phyloP scores from a whole-genome alignment of 192 early-diverging fungal species.

The Phlyctochytrium planicorne region DNA sequence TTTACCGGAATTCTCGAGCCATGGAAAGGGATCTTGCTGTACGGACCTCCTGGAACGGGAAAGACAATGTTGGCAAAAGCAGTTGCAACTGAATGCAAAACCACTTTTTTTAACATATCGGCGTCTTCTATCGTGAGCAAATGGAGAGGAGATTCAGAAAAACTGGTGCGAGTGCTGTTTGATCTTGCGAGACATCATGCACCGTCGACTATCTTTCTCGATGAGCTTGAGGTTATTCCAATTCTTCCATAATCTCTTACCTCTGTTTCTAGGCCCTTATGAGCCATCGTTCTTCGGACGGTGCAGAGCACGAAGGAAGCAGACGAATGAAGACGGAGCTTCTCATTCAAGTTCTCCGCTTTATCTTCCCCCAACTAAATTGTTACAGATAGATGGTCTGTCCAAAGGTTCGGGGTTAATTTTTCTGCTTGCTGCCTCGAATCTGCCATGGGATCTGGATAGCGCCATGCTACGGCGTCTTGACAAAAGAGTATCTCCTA shows the following conservation, averaged over 20 bases:
- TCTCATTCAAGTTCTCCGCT: slow-evolving; percentile 40
- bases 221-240: slow-evolving; percentile 48
- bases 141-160: slow-evolving; percentile 59
- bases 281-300: slow-evolving; percentile 50
- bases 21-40: slow-evolving; percentile 59
- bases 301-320: slow-evolving; percentile 54
- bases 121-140: slow-evolving; percentile 56
- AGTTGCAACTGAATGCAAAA: slow-evolving; percentile 59
- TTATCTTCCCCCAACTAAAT: too few relatives aligned
- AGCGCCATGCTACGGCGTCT: slow-evolving; percentile 53
- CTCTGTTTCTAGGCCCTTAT: slow-evolving; percentile 40
- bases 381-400: slow-evolving; percentile 52
- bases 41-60: slow-evolving; percentile 57
- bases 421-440: slow-evolving; percentile 54
- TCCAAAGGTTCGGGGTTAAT: slow-evolving; percentile 45
- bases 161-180: slow-evolving; percentile 55
- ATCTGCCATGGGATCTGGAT: slow-evolving; percentile 62
- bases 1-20: slow-evolving; percentile 53
- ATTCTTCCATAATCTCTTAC: not conserved
- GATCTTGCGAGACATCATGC: slow-evolving; percentile 57
- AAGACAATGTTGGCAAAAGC: slow-evolving; percentile 61
- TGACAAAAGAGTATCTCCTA: slow-evolving; percentile 46
- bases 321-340: slow-evolving; percentile 64
- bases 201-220: slow-evolving; percentile 57
- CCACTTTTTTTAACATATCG: slow-evolving; percentile 61